Evolutionary conservation across 2,329 filamentous ascomycete genomes (phyloP).

Genomic region (Aspergillus sp.): DNA sequence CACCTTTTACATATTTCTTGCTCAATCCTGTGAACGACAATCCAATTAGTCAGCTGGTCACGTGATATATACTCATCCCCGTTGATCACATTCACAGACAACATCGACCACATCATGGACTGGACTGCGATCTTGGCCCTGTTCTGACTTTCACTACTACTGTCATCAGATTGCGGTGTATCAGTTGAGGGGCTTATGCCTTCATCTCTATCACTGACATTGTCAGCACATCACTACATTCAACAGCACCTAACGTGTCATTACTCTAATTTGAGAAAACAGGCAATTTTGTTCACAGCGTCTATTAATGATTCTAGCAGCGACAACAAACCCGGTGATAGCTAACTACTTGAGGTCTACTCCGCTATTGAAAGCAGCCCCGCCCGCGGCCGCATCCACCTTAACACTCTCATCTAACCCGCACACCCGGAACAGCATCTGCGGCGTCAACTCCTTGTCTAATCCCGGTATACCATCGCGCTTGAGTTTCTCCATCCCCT

Average conservation of each 20-base stretch:
- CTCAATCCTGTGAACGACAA: too few species aligned
- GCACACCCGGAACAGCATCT: slow-evolving; percentile 45
- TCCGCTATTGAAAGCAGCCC: slow-evolving; percentile 32
- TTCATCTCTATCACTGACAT: background rate
- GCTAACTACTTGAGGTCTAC: slow-evolving; percentile 26
- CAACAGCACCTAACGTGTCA: background rate
- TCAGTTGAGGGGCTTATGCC: too few species aligned
- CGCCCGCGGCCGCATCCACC: slow-evolving; percentile 42
- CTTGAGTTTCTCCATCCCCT: slow-evolving; percentile 39
- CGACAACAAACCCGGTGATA: background rate
- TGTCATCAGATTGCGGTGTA: too few species aligned
- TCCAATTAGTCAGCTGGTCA: background rate
- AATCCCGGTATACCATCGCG: slow-evolving; percentile 33
- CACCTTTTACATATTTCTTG: background rate
- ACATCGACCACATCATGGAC: too few species aligned
- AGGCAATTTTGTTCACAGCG: background rate
- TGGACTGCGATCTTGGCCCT: too few species aligned
- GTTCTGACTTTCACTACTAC: too few species aligned
- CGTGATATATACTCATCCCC: background rate
- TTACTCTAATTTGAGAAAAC: background rate
- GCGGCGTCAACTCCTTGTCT: slow-evolving; percentile 33
- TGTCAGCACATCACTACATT: background rate
- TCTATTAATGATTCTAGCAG: background rate
- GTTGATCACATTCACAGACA: too few species aligned
- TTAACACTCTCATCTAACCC: slow-evolving; percentile 43